These are phyloP conservation scores for Moringa oleifera DNA, from an alignment of 345 rosid genomes.

Conservation along the genomic window DNA sequence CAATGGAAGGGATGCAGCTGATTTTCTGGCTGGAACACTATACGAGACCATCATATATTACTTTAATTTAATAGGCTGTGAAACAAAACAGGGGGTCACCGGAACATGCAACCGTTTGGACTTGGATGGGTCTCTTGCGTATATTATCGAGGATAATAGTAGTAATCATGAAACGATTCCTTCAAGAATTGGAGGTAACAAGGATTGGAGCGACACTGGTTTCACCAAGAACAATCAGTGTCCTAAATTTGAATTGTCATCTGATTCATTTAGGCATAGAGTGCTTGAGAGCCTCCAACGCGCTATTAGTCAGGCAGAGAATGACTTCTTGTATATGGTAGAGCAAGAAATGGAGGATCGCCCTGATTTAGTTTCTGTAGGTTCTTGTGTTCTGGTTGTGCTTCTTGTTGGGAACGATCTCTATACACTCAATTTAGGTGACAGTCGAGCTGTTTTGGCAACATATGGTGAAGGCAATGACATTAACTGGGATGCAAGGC, in stretches of 20 bases:
- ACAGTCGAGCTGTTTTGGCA: slow-evolving; percentile 91
- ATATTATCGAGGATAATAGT: slow-evolving; percentile 20
- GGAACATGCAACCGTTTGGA: slow-evolving; percentile 20
- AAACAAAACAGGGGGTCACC: slow-evolving; percentile 39
- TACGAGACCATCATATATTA: slow-evolving; percentile 64
- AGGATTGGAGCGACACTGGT: slow-evolving; percentile 8
- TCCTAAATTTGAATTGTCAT: slow-evolving; percentile 23
- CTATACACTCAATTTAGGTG: slow-evolving; percentile 80
- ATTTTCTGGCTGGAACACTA: slow-evolving; percentile 90
- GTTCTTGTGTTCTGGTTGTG: slow-evolving; percentile 85
- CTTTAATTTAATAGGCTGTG: slow-evolving; percentile 50
- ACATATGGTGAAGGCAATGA: slow-evolving; percentile 36
- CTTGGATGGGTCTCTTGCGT: slow-evolving; percentile 18
- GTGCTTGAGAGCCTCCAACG: slow-evolving; percentile 74
- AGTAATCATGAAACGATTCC: slow-evolving; percentile 8
- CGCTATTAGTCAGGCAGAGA: slow-evolving; percentile 78
- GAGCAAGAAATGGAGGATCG: slow-evolving; percentile 99
- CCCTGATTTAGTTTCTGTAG: slow-evolving; percentile 92
- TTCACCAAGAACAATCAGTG: slow-evolving; percentile 8
- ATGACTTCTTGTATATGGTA: slow-evolving; percentile 81
- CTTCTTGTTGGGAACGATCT: slow-evolving; percentile 75
- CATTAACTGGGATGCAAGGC: slow-evolving; percentile 22
- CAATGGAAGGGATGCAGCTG: slow-evolving; percentile 98
- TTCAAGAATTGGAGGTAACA: slow-evolving; percentile 5
- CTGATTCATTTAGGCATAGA: slow-evolving; percentile 52